These are phyloP conservation scores for Sugiyamaella americana DNA, from an alignment of 805 yeast genomes.

Conservation along the genomic window DNA sequence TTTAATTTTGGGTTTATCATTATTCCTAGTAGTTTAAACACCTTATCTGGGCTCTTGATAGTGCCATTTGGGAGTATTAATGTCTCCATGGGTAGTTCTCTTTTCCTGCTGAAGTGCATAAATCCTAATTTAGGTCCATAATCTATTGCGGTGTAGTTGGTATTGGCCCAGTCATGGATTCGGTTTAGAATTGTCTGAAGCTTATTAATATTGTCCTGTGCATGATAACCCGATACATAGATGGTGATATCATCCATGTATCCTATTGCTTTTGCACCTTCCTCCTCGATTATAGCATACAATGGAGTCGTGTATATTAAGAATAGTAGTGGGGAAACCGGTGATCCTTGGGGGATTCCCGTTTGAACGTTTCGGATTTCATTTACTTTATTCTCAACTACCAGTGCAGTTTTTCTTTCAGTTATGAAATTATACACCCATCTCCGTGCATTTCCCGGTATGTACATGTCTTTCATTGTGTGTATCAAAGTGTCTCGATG, in stretches of 20 bases:
- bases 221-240: background rate
- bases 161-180: background rate
- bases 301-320: constrained; percentile 7
- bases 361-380: background rate
- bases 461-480: constrained; percentile 5
- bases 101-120: too few relatives aligned
- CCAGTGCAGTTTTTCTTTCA: background rate
- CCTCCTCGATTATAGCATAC: constrained; percentile 1
- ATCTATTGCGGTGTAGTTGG: background rate
- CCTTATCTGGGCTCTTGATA: too few relatives aligned
- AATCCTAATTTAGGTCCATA: background rate
- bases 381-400: constrained; percentile 2
- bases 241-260: constrained; percentile 3
- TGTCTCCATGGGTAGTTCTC: too few relatives aligned
- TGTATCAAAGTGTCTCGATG: constrained; percentile 6
- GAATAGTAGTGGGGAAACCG: constrained; percentile 7
- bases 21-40: too few relatives aligned
- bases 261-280: background rate
- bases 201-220: background rate
- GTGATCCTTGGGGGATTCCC: constrained; percentile 9
- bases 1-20: too few relatives aligned
- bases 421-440: constrained; percentile 1
- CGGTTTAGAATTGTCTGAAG: background rate
- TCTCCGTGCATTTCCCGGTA: background rate
- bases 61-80: too few relatives aligned